Evolutionary conservation across 23 red algal species (phyloP).

Genomic region (Pyropia haitanensis): DNA sequence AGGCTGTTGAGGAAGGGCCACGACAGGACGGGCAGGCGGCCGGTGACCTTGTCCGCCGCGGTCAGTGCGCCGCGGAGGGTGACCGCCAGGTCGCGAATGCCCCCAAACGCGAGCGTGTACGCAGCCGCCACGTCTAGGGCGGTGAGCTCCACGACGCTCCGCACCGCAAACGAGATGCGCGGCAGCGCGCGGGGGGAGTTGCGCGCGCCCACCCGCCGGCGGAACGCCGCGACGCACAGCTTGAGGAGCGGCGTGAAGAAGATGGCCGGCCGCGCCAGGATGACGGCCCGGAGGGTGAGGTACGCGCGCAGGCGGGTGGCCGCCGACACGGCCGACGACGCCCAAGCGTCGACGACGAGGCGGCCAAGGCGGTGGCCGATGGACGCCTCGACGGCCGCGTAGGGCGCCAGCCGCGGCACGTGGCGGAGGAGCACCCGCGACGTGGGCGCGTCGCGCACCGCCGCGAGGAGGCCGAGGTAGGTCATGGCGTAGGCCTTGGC

Average conservation of each 20-base stretch:
- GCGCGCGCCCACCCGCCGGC: slow-evolving; percentile 6
- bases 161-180: slow-evolving; percentile 32
- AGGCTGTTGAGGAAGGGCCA: slow-evolving; percentile 67
- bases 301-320: slow-evolving; percentile 43
- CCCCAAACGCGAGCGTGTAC: slow-evolving; percentile 49
- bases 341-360: slow-evolving; percentile 36
- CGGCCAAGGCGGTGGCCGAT: slow-evolving; percentile 12
- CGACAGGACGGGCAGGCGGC: slow-evolving; percentile 37
- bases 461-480: slow-evolving; percentile 18
- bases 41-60: slow-evolving; percentile 28
- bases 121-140: slow-evolving; percentile 59
- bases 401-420: slow-evolving; percentile 28
- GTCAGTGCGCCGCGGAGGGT: slow-evolving; percentile 42
- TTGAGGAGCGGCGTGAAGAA: slow-evolving; percentile 8
- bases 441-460: slow-evolving; percentile 26
- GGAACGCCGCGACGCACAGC: slow-evolving; percentile 25
- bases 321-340: slow-evolving; percentile 19
- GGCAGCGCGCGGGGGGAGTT: slow-evolving; percentile 35
- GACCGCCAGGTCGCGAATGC: slow-evolving; percentile 54
- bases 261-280: too few species aligned
- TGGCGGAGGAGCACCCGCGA: slow-evolving; percentile 35
- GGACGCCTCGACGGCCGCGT: slow-evolving; percentile 19
- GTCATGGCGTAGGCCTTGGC: slow-evolving; percentile 35
- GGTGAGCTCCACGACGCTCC: slow-evolving; percentile 55
- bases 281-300: slow-evolving; percentile 17